phyloP scores from a whole-genome alignment of 768 basidiomycete genomes.

The Omphalotus guepiniiformis region DNA sequence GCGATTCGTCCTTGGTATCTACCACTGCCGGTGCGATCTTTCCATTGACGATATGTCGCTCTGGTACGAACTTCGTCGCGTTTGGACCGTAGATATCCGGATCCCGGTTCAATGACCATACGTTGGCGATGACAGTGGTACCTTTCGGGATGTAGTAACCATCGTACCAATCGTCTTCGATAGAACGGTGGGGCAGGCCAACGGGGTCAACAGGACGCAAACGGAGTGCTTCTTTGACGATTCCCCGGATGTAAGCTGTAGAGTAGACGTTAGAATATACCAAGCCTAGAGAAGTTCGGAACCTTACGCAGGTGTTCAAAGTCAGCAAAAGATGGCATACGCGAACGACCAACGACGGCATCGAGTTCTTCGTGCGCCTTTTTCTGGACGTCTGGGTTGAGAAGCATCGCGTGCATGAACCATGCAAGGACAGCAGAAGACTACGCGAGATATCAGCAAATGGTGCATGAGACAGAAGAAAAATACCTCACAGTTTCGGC shows the following conservation, averaged over 20 bases:
- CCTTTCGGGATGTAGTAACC: conserved; percentile 4
- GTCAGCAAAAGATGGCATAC: conserved; percentile 12
- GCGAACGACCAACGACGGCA: conserved; percentile 15
- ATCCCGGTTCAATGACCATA: not conserved
- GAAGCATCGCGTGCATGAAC: conserved; percentile 12
- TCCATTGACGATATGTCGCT: not conserved
- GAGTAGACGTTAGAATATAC: conserved; percentile 5
- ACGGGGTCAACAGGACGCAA: not conserved
- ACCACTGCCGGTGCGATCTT: not conserved
- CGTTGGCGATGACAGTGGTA: not conserved
- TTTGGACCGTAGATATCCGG: conserved; percentile 3
- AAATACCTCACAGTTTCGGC: not conserved
- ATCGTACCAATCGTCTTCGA: conserved; percentile 2
- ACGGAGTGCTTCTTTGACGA: conserved; percentile 1
- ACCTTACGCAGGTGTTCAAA: conserved; percentile 8
- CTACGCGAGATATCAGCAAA: too few species aligned
- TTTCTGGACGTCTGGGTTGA: conserved; percentile 17
- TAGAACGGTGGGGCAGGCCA: conserved; percentile 1
- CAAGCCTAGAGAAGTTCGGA: conserved; percentile 14
- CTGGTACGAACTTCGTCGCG: conserved; percentile 2
- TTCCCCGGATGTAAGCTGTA: conserved; percentile 1
- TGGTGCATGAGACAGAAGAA: not conserved
- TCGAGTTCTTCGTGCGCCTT: conserved; percentile 21
- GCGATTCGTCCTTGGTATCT: not conserved
- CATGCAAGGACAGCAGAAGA: conserved; percentile 1